Evolutionary conservation across 345 rosid genomes (phyloP).

Genomic region (Bruguiera gymnorhiza): DNA sequence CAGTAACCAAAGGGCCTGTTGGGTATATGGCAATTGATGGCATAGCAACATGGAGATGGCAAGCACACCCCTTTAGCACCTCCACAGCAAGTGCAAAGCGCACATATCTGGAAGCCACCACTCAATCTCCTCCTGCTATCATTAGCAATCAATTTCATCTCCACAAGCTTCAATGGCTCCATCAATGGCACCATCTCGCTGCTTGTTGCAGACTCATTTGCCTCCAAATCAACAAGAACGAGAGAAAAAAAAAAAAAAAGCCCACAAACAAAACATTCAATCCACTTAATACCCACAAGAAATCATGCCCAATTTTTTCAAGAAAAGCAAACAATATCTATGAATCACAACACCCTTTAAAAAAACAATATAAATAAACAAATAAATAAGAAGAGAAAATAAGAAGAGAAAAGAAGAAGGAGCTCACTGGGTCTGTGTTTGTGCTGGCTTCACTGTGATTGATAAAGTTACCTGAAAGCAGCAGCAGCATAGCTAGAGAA

Average conservation of each 20-base stretch:
- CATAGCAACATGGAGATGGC: conserved; percentile 92
- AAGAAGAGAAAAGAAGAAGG: background rate
- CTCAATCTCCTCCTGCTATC: conserved; percentile 77
- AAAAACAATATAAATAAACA: too few species aligned
- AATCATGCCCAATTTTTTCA: background rate
- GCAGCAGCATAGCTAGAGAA: conserved; percentile 31
- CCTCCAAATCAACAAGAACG: conserved; percentile 35
- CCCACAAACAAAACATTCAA: conserved; percentile 19
- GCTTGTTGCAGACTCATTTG: conserved; percentile 40
- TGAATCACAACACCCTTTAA: background rate
- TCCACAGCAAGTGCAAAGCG: conserved; percentile 93
- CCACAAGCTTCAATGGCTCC: conserved; percentile 45
- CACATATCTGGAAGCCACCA: conserved; percentile 89
- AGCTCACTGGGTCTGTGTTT: conserved; percentile 40
- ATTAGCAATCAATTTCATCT: conserved; percentile 58
- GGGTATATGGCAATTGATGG: conserved; percentile 97
- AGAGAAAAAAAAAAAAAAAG: background rate
- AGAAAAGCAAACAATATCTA: conserved; percentile 25
- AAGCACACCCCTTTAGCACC: conserved; percentile 76
- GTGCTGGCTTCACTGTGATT: conserved; percentile 30
- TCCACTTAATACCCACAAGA: conserved; percentile 17
- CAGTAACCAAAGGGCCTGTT: conserved; percentile 94
- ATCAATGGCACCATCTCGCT: conserved; percentile 43
- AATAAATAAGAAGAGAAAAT: background rate
- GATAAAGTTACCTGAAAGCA: conserved; percentile 29